Evolutionary conservation across 345 rosid genomes (phyloP).

Genomic region (Populus ilicifolia): DNA sequence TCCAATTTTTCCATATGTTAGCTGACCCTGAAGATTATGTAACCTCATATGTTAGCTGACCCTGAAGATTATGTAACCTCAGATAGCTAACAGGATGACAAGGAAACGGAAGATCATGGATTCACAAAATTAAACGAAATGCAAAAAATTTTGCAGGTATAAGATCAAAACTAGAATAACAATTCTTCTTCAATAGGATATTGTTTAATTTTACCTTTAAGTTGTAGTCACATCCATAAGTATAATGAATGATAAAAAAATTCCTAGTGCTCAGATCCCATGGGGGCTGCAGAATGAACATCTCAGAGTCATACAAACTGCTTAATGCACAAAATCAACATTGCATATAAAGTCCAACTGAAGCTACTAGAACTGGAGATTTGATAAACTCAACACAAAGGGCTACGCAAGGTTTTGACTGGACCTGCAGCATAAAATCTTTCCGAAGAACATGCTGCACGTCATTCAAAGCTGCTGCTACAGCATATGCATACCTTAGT

Average conservation of each 20-base stretch:
- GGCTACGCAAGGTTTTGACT: background rate
- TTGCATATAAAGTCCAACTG: background rate
- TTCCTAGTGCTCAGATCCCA: conserved; percentile 60
- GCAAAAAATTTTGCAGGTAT: background rate
- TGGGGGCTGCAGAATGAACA: conserved; percentile 67
- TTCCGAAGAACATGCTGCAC: conserved; percentile 78
- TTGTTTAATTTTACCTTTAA: conserved; percentile 51
- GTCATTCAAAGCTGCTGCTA: conserved; percentile 91
- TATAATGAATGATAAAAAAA: conserved; percentile 82
- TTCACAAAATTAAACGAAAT: background rate
- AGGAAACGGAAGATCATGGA: background rate
- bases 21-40: conserved; percentile 52
- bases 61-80: conserved; percentile 35
- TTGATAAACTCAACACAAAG: background rate
- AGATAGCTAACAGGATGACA: background rate
- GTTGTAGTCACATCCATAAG: conserved; percentile 89
- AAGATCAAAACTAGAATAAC: background rate
- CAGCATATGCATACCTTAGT: conserved; percentile 91
- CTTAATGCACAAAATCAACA: conserved; percentile 4
- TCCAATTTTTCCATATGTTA: conserved; percentile 78
- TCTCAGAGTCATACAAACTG: background rate
- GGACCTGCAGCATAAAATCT: conserved; percentile 97
- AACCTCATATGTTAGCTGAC: conserved; percentile 54
- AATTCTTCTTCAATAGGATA: background rate
- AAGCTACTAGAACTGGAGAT: background rate